Evolutionary conservation across 345 rosid species (phyloP).

Genomic region (Diplotaxis tenuifolia): DNA sequence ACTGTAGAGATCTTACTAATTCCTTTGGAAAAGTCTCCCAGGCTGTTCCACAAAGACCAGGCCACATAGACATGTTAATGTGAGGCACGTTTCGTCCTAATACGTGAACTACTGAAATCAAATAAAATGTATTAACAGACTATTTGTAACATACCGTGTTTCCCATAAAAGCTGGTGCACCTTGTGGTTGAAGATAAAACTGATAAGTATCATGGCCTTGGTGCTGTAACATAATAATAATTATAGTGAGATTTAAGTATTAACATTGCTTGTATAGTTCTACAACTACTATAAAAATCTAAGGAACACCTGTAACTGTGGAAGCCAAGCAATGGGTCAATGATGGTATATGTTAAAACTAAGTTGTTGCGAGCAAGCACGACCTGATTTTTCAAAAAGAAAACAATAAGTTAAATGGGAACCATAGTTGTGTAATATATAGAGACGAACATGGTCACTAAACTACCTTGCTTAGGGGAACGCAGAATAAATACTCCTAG

Average conservation of each 20-base stretch:
- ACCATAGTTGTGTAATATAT: neutral
- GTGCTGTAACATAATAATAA: slow-evolving; percentile 39
- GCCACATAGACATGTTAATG: slow-evolving; percentile 28
- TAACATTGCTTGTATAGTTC: neutral
- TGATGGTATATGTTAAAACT: slow-evolving; percentile 55
- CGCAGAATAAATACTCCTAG: slow-evolving; percentile 42
- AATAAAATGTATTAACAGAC: neutral
- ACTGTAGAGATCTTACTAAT: slow-evolving; percentile 60
- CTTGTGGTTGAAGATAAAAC: slow-evolving; percentile 90
- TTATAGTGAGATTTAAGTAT: neutral
- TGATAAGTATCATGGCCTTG: slow-evolving; percentile 87
- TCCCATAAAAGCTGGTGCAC: slow-evolving; percentile 89
- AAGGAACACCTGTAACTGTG: slow-evolving; percentile 63
- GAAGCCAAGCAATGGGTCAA: slow-evolving; percentile 78
- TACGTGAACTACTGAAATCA: neutral
- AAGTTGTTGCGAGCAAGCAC: slow-evolving; percentile 88
- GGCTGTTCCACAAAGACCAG: slow-evolving; percentile 70
- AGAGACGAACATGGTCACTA: neutral
- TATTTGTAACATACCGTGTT: slow-evolving; percentile 65
- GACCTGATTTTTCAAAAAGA: slow-evolving; percentile 45
- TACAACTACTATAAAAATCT: neutral
- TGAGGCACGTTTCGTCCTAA: neutral
- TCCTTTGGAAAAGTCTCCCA: slow-evolving; percentile 89
- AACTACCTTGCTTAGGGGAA: slow-evolving; percentile 68
- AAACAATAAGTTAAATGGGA: neutral